phyloP scores from a whole-genome alignment of 495 filamentous ascomycete genomes.

The Wilcoxina mikolae region DNA sequence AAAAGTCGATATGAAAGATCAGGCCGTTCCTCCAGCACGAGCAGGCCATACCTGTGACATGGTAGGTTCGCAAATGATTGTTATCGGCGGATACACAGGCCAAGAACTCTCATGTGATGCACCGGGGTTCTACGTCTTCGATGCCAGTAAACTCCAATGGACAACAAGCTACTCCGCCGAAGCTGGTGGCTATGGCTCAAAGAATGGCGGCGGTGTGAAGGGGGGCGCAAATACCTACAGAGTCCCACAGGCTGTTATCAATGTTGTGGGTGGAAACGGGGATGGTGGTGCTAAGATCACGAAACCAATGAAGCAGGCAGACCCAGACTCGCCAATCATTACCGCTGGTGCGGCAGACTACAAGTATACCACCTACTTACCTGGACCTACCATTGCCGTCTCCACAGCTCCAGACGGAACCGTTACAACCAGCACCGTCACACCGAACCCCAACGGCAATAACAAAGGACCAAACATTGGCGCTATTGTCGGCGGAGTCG shows the following conservation, averaged over 20 bases:
- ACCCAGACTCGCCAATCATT: conserved; percentile 51
- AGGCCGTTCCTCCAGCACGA: conserved; percentile 44
- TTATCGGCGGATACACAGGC: conserved; percentile 57
- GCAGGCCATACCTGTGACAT: conserved; percentile 56
- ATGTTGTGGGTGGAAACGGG: conserved; percentile 46
- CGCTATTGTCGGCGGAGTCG: conserved; percentile 47
- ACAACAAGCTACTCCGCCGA: conserved; percentile 42
- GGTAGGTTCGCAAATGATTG: conserved; percentile 54
- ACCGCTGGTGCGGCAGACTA: conserved; percentile 47
- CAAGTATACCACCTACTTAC: conserved; percentile 31
- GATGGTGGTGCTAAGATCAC: conserved; percentile 53
- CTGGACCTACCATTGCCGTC: conserved; percentile 42
- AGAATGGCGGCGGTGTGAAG: conserved; percentile 38
- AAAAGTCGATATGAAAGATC: conserved; percentile 38
- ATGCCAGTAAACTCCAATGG: conserved; percentile 47
- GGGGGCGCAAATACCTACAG: conserved; percentile 33
- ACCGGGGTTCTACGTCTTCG: conserved; percentile 56
- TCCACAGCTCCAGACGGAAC: conserved; percentile 43
- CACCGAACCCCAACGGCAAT: conserved; percentile 19
- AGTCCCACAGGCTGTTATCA: conserved; percentile 46
- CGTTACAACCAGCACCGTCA: conserved; percentile 40
- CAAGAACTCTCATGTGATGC: conserved; percentile 46
- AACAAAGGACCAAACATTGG: conserved; percentile 35
- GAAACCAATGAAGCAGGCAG: conserved; percentile 43
- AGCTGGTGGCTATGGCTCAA: conserved; percentile 31